These are phyloP conservation scores for Colletotrichum destructivum DNA, from an alignment of 2,329 filamentous ascomycete species.

Conservation along the genomic window DNA sequence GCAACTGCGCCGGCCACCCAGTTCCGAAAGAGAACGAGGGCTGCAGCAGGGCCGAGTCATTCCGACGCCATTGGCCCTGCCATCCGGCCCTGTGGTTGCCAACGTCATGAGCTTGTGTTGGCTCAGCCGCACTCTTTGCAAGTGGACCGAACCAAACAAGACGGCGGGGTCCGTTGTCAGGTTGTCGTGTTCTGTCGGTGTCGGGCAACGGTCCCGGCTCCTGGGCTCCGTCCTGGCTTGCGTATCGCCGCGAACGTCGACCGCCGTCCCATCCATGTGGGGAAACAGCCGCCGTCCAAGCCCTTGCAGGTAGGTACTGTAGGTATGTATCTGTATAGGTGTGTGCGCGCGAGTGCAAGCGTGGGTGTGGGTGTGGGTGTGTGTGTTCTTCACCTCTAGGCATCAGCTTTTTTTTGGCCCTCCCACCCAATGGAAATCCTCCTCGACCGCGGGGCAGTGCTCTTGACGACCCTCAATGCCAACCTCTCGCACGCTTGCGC, in stretches of 20 bases:
- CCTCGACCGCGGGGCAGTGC: conserved; percentile 22
- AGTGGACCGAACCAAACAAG: conserved; percentile 24
- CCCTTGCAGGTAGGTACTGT: conserved; percentile 6
- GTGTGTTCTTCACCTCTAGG: conserved; percentile 10
- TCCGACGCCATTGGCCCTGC: conserved; percentile 31
- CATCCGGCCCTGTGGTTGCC: conserved; percentile 11
- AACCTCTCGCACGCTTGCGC: conserved; percentile 49
- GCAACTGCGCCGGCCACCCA: conserved; percentile 28
- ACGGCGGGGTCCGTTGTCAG: background rate
- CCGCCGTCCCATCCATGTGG: conserved; percentile 25
- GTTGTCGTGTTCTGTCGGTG: conserved; percentile 21
- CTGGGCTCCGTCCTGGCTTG: conserved; percentile 24
- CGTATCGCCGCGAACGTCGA: conserved; percentile 19
- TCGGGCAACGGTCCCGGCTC: conserved; percentile 30
- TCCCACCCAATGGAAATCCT: conserved; percentile 22
- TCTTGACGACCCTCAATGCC: conserved; percentile 28
- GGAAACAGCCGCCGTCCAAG: conserved; percentile 5
- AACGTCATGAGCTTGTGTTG: conserved; percentile 36
- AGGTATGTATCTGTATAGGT: background rate
- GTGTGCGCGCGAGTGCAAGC: background rate
- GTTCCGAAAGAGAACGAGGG: conserved; percentile 34
- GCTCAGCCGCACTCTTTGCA: conserved; percentile 37
- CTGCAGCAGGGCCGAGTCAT: conserved; percentile 28
- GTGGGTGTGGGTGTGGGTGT: background rate
- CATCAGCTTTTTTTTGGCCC: conserved; percentile 7